phyloP scores from a whole-genome alignment of 495 filamentous ascomycete genomes.

The Paragyromitra xinjiangensis region DNA sequence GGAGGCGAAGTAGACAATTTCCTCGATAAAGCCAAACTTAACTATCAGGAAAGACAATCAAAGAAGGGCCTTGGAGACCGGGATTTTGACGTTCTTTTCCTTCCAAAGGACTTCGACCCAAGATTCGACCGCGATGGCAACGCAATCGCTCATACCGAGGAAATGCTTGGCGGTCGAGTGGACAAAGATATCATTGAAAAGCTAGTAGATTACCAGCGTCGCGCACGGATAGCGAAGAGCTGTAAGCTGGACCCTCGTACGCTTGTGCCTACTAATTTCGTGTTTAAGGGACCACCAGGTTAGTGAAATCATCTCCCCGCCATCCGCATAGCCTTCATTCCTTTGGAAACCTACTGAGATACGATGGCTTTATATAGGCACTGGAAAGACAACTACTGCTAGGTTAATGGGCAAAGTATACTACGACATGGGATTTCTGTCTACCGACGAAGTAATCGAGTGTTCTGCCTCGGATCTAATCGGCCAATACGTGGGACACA shows the following conservation, averaged over 20 bases:
- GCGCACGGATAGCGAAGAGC: slow-evolving; percentile 64
- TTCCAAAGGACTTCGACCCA: slow-evolving; percentile 73
- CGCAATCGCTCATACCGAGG: slow-evolving; percentile 61
- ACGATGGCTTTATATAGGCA: slow-evolving; percentile 62
- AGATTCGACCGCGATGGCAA: slow-evolving; percentile 68
- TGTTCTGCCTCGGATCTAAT: slow-evolving; percentile 71
- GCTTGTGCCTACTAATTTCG: slow-evolving; percentile 69
- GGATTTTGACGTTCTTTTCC: slow-evolving; percentile 59
- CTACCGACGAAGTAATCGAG: slow-evolving; percentile 66
- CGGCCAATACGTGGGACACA: slow-evolving; percentile 70
- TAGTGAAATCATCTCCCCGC: not conserved
- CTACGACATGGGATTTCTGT: slow-evolving; percentile 74
- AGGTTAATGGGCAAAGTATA: slow-evolving; percentile 75
- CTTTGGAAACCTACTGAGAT: not conserved
- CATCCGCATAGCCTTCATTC: not conserved
- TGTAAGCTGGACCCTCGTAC: slow-evolving; percentile 67
- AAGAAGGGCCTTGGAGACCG: slow-evolving; percentile 6
- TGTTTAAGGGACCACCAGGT: slow-evolving; percentile 73
- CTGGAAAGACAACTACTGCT: slow-evolving; percentile 79
- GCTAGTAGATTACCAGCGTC: slow-evolving; percentile 69
- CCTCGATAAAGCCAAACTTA: slow-evolving; percentile 68
- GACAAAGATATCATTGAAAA: slow-evolving; percentile 68
- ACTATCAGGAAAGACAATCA: slow-evolving; percentile 65
- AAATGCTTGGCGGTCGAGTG: slow-evolving; percentile 5
- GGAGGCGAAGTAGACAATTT: slow-evolving; percentile 73